phyloP scores from a whole-genome alignment of 208 protist species.

The Wallacemonas collosoma region DNA sequence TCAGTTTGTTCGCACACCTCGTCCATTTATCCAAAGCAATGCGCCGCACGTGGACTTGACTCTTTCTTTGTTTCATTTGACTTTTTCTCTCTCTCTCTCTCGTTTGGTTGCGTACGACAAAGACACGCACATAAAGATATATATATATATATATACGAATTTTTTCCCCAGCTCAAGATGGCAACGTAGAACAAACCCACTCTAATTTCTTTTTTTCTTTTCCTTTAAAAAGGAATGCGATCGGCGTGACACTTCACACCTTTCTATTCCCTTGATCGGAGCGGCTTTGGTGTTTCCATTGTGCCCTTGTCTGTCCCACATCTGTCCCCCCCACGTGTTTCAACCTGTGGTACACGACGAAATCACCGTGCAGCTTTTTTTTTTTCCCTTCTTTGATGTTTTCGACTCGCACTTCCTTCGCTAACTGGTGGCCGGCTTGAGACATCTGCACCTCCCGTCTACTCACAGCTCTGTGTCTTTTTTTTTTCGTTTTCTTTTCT shows the following conservation, averaged over 20 bases:
- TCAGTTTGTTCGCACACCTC: constrained; percentile 5
- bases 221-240: neutral
- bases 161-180: too few relatives aligned
- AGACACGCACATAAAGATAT: neutral
- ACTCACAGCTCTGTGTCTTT: neutral
- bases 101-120: neutral
- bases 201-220: neutral
- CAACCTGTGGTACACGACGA: neutral
- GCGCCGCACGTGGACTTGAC: neutral
- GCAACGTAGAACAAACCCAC: neutral
- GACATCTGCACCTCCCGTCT: neutral
- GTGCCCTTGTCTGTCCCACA: neutral
- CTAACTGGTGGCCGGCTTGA: neutral
- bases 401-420: neutral
- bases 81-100: neutral
- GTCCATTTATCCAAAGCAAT: neutral
- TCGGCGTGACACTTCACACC: neutral
- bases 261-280: neutral
- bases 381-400: neutral
- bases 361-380: neutral
- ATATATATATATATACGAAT: neutral
- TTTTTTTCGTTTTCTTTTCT: constrained; percentile 2
- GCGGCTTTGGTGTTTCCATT: neutral
- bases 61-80: neutral
- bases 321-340: neutral